Percentiles rank a stretch among this genome's conserved stretches.
Conservation (phyloP, 2,329 filamentous ascomycete species). For the Berkeleyomyces basicola region DNA sequence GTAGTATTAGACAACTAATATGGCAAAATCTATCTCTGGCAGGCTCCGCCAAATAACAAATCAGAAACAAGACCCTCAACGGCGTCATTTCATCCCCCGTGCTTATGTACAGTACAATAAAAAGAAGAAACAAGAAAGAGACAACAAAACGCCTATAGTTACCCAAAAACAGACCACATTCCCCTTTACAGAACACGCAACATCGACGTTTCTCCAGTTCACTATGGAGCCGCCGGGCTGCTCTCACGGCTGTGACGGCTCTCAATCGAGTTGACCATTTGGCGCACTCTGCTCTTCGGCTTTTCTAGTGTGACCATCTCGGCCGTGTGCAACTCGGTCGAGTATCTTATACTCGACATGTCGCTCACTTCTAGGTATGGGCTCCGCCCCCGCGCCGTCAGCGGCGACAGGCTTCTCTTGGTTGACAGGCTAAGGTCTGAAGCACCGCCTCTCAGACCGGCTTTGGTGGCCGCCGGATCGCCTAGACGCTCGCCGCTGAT, state of each 20-base stretch:
- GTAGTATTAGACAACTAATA: background rate
- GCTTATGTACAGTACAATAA: constrained; percentile 3
- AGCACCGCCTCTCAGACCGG: background rate
- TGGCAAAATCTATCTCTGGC: background rate
- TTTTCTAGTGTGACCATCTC: constrained; percentile 29
- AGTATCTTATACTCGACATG: constrained; percentile 4
- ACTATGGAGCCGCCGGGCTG: constrained; percentile 21
- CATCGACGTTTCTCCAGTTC: background rate
- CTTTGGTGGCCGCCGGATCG: background rate
- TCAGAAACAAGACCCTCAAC: background rate
- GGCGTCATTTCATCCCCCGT: background rate
- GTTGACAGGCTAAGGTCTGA: background rate
- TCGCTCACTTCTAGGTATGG: constrained; percentile 8
- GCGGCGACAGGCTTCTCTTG: constrained; percentile 8
- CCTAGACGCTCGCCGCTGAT: background rate
- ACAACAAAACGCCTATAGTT: background rate
- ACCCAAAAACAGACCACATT: background rate
- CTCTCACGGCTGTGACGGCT: constrained; percentile 24
- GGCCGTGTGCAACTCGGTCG: constrained; percentile 22
- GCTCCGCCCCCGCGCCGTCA: constrained; percentile 5
- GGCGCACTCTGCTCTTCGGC: constrained; percentile 31
- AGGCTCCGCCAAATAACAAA: background rate
- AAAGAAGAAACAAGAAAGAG: constrained; percentile 3
- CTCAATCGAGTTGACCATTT: constrained; percentile 42
- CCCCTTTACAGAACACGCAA: background rate